Conservation (phyloP, 495 filamentous ascomycete genomes). For the Penicillium nucicola region DNA sequence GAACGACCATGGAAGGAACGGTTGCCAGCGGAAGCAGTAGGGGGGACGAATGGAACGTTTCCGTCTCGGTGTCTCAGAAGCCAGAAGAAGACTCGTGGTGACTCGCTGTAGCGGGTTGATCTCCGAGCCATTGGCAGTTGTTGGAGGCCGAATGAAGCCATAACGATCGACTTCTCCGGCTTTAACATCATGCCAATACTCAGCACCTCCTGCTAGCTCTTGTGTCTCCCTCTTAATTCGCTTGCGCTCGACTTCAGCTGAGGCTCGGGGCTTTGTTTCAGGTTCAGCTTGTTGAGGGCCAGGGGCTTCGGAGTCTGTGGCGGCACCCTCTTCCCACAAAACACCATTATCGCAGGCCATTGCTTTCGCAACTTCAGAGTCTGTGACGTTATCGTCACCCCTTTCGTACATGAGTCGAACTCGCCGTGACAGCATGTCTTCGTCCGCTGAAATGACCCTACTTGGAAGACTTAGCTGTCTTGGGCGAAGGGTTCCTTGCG, state of each 20-base stretch:
- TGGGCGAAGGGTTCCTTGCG: slow-evolving; percentile 30
- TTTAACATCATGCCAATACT: slow-evolving; percentile 93
- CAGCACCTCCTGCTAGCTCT: slow-evolving; percentile 78
- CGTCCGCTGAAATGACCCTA: slow-evolving; percentile 63
- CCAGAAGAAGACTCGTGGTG: slow-evolving; percentile 61
- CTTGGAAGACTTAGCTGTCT: slow-evolving; percentile 31
- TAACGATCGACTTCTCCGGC: slow-evolving; percentile 88
- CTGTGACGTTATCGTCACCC: slow-evolving; percentile 55
- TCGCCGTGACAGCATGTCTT: slow-evolving; percentile 81
- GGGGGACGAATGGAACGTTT: slow-evolving; percentile 50
- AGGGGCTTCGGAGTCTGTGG: slow-evolving; percentile 37
- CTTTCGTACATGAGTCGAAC: slow-evolving; percentile 91
- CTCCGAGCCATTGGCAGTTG: slow-evolving; percentile 36
- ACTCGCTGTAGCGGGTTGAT: slow-evolving; percentile 59
- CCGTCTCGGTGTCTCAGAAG: slow-evolving; percentile 60
- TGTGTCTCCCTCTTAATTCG: slow-evolving; percentile 48
- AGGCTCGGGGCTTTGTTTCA: slow-evolving; percentile 21
- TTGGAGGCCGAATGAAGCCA: slow-evolving; percentile 75
- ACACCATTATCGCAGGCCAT: slow-evolving; percentile 54
- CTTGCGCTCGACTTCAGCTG: slow-evolving; percentile 23
- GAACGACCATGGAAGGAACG: slow-evolving; percentile 53
- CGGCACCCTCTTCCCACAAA: slow-evolving; percentile 54
- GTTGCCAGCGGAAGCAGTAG: slow-evolving; percentile 39
- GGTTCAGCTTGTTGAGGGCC: slow-evolving; percentile 14
- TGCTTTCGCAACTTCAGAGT: slow-evolving; percentile 42